Evolutionary conservation across 2,329 filamentous ascomycete species (phyloP).

Genomic region (Epichloe typhina): DNA sequence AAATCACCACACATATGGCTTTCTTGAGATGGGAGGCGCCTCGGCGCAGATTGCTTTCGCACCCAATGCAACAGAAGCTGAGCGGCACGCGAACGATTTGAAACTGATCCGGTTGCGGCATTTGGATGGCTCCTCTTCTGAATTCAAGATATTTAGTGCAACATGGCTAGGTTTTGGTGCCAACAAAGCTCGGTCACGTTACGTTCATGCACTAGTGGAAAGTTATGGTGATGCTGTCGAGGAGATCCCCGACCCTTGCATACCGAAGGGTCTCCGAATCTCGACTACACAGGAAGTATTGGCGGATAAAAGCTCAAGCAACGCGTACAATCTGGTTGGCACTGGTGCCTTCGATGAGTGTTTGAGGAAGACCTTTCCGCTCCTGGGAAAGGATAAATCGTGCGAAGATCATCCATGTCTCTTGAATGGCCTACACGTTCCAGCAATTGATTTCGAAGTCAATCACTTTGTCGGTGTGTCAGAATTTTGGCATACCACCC

Average conservation of each 20-base stretch:
- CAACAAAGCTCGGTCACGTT: slow-evolving; percentile 77
- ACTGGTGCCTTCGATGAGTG: slow-evolving; percentile 84
- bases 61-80: slow-evolving; percentile 79
- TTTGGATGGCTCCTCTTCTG: slow-evolving; percentile 60
- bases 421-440: slow-evolving; percentile 81
- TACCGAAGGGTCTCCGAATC: slow-evolving; percentile 65
- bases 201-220: slow-evolving; percentile 63
- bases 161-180: slow-evolving; percentile 98
- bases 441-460: slow-evolving; percentile 89
- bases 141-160: slow-evolving; percentile 86
- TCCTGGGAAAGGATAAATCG: slow-evolving; percentile 78
- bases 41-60: slow-evolving; percentile 97
- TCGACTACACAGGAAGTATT: slow-evolving; percentile 50
- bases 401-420: slow-evolving; percentile 78
- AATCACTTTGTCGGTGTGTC: slow-evolving; percentile 98
- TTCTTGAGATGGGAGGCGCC: slow-evolving; percentile 95
- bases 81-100: slow-evolving; percentile 79
- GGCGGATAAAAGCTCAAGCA: slow-evolving; percentile 13
- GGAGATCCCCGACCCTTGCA: slow-evolving; percentile 80
- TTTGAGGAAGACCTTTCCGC: slow-evolving; percentile 64
- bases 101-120: slow-evolving; percentile 77
- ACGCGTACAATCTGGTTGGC: slow-evolving; percentile 51
- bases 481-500: slow-evolving; percentile 97
- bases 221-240: slow-evolving; percentile 43
- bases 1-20: slow-evolving; percentile 87